Evolutionary conservation across 2,329 filamentous ascomycete genomes (phyloP), one percentile per base, ranked within the genome.

Genomic region (Arthrinium phaeospermum): DNA sequence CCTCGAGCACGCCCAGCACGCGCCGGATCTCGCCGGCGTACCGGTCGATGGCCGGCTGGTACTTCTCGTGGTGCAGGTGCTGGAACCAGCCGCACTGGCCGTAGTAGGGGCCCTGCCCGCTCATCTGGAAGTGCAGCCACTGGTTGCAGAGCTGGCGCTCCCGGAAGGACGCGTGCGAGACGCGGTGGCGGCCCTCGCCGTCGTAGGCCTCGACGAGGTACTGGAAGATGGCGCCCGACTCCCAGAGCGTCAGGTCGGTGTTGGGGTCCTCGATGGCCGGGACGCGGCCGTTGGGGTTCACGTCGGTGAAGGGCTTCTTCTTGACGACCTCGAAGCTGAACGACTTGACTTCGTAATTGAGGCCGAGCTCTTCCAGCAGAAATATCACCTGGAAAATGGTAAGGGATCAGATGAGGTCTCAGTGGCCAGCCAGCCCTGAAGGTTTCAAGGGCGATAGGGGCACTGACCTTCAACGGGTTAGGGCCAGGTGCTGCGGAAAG

Each of bases 91-190:
- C 79, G 0, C 78, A 78, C 75, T 87, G 85, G 19, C 86, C 86
- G 72, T 82, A 87, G 75, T 87, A 87, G 0, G 85, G 85, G 0
- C 85, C 85, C 74, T 87, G 85, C 10, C 85, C 85, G 2, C 81
- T 80, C 53, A 79, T 78, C 77, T 87, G 85, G 77, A 82, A 86
- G 75, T 81, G 81, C 5, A 87, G 80, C 81, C 83, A 87, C 53
- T 85, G 83, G 73, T 83, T 85, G 68, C 79, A 82, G 34, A 86
- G 71, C 67, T 79, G 80, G 53, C 79, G 74, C 1, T 82, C 76
- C 30, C 75, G 13, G 27, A 61, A 16, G 14, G 14, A 6, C 27
- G 10, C 30, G 27, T 22, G 6, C 27, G 30, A 37, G 27, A 34
- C 6, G 19, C 8, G 27, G 30, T 61, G 53, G 14, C 2, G 53